Base-by-base conservation (phyloP, 2,329 filamentous ascomycete species). In the Aspergillus niger region DNA sequence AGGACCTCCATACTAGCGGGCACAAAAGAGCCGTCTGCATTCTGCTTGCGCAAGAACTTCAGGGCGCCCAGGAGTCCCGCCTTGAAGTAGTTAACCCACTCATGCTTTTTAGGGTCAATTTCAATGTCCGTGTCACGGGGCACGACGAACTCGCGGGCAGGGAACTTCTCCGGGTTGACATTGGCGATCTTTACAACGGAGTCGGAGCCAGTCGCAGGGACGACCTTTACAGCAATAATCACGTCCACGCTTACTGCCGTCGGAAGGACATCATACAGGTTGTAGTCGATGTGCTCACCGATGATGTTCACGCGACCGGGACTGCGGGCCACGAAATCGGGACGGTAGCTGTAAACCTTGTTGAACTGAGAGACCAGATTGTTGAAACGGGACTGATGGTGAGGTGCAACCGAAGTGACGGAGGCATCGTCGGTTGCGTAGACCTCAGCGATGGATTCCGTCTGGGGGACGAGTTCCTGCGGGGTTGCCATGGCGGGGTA, bases 11-110 rank as follows among this genome's bases (percentile, higher is more conserved):
- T 92, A 70, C 90, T 90, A 52, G 85, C 84, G 2, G 91, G 89
- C 47, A 82, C 82, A 72, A 92, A 90, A 50, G 78, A 79, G 8
- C 81, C 79, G 48, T 85, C 85, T 30, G 83, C 72, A 74, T 89
- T 89, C 77, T 88, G 86, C 73, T 83, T 79, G 53, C 86, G 84
- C 65, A 99, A 80, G 61, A 96, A 82, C 69, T 91, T 86, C 58
- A 97, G 79, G 0, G 94, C 94, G 30, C 93, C 95, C 38, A 86
- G 83, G 53, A 98, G 82, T 0, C 95, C 95, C 57, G 92, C 91
- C 80, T 95, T 96, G 86, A 99, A 98, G 83, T 99, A 99, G 76
- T 98, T 99, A 60, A 92, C 91, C 95, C 95, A 99, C 79, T 97
- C 92, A 67, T 96, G 90, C 67, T 89, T 85, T 17, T 87, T 88